Base-by-base conservation (phyloP, 495 filamentous ascomycete genomes). In the Xylaria bambusicola region DNA sequence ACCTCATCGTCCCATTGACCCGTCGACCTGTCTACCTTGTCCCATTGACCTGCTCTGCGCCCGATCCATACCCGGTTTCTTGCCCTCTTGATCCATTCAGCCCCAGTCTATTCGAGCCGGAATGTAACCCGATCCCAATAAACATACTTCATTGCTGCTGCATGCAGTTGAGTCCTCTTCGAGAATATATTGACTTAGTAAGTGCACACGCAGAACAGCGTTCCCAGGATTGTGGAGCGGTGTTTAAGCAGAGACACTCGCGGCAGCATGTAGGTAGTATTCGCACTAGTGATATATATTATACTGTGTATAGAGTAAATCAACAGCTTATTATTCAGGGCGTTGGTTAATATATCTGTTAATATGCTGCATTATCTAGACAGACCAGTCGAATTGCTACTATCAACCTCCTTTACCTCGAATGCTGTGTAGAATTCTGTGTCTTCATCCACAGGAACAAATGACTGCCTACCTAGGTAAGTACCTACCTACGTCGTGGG, bases 11-110 rank as follows among this genome's bases (percentile, higher is more conserved):
- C 36, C 18, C 26, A 42, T 58, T 58, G n/a, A n/a, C n/a, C n/a
- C n/a, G n/a, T n/a, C n/a, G n/a, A n/a, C n/a, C n/a, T n/a, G n/a
- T n/a, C n/a, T n/a, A n/a, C n/a, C 51, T 46, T 36, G 31, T 49
- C 36, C 10, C n/a, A 54, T 44, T 21, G 5, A 33, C 29, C 10
- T 5, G 10, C 5, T 33, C 5, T 33, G 29, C 52, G n/a, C 10
- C 52, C 52, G 38, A 41, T 52, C 20, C 38, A 52, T 52, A 52
- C 50, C 50, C 35, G 50, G 50, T 53, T 53, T 26, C 29, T 21
- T 35, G 24, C 35, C n/a, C 21, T 41, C 33, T 23, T 40, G 50
- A 53, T 27, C 50, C 48, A 38, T 52, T 44, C 35, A 27, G 50
- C 51, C 51, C 36, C 51, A 29, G 51, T 53, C 38, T 44, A 42